Evolutionary conservation across 169 alveolate genomes (phyloP).

Genomic region (Ichthyophthirius multifiliis): DNA sequence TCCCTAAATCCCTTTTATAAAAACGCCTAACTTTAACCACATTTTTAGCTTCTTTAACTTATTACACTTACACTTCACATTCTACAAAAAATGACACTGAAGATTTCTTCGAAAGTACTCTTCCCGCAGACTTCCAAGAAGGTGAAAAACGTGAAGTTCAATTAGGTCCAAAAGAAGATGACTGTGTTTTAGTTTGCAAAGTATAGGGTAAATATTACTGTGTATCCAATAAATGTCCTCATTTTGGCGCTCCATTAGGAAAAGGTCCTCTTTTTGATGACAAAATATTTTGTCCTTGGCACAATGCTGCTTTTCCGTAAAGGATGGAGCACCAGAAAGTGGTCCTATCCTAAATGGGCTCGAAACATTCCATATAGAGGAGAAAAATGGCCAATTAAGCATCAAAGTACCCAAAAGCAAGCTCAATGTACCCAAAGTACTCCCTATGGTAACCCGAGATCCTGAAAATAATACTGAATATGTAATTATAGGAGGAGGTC

Average conservation of each 20-base stretch:
- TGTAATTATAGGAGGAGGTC: conserved; percentile 74
- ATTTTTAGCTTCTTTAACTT: no score
- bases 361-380: conserved; percentile 46
- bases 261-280: conserved; percentile 58
- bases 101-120: background rate
- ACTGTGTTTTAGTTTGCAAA: conserved; percentile 52
- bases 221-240: conserved; percentile 54
- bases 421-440: conserved; percentile 16
- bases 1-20: no score
- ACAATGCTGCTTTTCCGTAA: conserved; percentile 59
- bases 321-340: conserved; percentile 58
- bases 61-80: no score
- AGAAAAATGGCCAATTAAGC: conserved; percentile 49
- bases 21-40: no score
- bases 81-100: conserved; percentile 1
- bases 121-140: conserved; percentile 40
- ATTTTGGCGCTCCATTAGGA: conserved; percentile 62
- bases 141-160: conserved; percentile 61
- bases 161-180: conserved; percentile 60
- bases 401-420: conserved; percentile 47
- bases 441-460: conserved; percentile 57
- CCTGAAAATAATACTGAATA: conserved; percentile 35
- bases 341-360: conserved; percentile 71
- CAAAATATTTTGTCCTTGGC: conserved; percentile 71
- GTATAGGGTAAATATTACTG: conserved; percentile 46